A percentile compares a stretch with the other conserved stretches of the same genome.
phyloP scores from a whole-genome alignment of 2,329 filamentous ascomycete species.

The Ophiocordyceps camponoti-saundersi region DNA sequence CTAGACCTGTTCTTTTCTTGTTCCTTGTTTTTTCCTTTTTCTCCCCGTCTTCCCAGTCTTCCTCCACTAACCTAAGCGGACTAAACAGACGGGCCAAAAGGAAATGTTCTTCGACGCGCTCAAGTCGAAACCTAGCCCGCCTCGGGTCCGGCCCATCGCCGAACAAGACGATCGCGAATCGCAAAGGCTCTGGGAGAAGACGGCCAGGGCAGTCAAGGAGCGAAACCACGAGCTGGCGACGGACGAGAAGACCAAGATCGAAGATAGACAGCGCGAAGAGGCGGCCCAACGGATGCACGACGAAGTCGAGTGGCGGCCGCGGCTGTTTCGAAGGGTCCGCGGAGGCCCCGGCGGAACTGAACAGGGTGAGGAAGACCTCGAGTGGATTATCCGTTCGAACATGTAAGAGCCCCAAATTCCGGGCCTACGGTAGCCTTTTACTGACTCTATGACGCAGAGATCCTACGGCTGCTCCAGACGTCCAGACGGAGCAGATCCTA shows the following conservation, averaged over 20 bases:
- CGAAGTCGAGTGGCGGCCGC: constrained; percentile 73
- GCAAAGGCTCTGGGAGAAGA: constrained; percentile 70
- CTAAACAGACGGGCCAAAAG: constrained; percentile 64
- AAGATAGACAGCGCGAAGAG: constrained; percentile 81
- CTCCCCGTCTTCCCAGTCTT: too few relatives aligned
- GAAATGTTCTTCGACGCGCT: constrained; percentile 80
- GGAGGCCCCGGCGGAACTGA: constrained; percentile 54
- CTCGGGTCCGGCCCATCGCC: constrained; percentile 55
- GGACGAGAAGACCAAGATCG: constrained; percentile 89
- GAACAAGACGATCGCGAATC: constrained; percentile 88
- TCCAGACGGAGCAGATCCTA: constrained; percentile 68
- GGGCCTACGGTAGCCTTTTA: not conserved
- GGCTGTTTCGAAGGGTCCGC: constrained; percentile 62
- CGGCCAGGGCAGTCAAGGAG: constrained; percentile 64
- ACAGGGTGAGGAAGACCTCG: constrained; percentile 73
- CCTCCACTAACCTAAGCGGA: not conserved
- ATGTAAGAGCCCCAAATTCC: constrained; percentile 38
- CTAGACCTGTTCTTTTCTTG: too few relatives aligned
- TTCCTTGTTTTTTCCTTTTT: not conserved
- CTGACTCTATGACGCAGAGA: constrained; percentile 11
- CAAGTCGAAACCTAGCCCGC: constrained; percentile 58
- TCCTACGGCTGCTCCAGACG: constrained; percentile 36
- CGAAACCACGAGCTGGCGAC: constrained; percentile 81
- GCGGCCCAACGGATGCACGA: constrained; percentile 64
- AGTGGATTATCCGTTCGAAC: constrained; percentile 84